These are phyloP conservation scores for Boletus albobrunnescens DNA, from an alignment of 1,284 basidiomycete species.

Conservation along the genomic window DNA sequence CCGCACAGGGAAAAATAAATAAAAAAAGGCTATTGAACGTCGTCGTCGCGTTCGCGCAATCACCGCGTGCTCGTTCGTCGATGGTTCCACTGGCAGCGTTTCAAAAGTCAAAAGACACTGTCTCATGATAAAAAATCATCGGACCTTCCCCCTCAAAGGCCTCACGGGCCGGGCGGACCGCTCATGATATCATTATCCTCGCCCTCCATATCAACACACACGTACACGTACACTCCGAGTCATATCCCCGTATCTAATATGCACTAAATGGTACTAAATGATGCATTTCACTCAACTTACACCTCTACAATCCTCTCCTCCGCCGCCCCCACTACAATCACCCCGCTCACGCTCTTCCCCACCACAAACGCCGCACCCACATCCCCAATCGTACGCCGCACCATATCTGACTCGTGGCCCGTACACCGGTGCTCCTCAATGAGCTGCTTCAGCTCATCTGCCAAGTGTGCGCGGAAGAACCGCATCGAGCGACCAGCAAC, in stretches of 20 bases:
- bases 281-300: neutral
- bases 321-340: conserved; percentile 28
- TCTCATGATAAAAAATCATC: conserved; percentile 6
- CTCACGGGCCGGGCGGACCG: conserved; percentile 12
- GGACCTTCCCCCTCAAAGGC: too few relatives aligned
- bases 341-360: conserved; percentile 14
- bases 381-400: conserved; percentile 75
- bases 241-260: too few relatives aligned
- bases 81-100: too few relatives aligned
- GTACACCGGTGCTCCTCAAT: conserved; percentile 43
- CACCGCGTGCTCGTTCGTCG: conserved; percentile 6
- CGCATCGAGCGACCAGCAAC: conserved; percentile 75
- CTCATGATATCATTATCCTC: too few relatives aligned
- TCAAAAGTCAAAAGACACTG: too few relatives aligned
- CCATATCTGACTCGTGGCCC: conserved; percentile 36
- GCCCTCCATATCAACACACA: too few relatives aligned
- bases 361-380: conserved; percentile 65
- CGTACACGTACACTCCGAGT: too few relatives aligned
- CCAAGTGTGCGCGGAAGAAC: conserved; percentile 54
- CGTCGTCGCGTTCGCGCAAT: too few relatives aligned
- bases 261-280: neutral
- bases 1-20: too few relatives aligned
- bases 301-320: conserved; percentile 4
- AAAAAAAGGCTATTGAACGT: too few relatives aligned
- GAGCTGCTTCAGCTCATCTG: conserved; percentile 55